Evolutionary conservation across 805 yeast species (phyloP), one percentile per base, ranked within the genome.

Genomic region (Vanderwaltozyma yarrowii): DNA sequence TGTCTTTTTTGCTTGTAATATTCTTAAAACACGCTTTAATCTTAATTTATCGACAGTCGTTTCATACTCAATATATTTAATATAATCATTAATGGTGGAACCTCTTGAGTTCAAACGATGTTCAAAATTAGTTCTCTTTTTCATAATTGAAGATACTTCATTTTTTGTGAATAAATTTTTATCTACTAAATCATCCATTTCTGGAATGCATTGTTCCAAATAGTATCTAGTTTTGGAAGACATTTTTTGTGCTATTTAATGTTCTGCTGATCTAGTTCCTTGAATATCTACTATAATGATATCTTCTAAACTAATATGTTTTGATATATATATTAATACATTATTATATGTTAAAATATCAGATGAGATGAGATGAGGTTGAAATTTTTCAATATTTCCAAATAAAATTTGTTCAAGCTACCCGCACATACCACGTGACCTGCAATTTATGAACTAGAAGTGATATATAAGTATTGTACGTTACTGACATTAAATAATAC

Each of bases 81-180:
- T 56, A 53, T 78, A 94, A 58, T 89, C 97, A 37, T 73, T 64
- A 2, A 85, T 73, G 45, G 73, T 77, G 11, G 88, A 75, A 1
- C 92, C 94, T 60, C 97, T 71, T 31, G 94, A 84, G 32, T 74
- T 73, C 38, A 92, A 74, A 40, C 95, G 65, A 58, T 92, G 95
- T 62, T 92, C 99, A 51, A 87, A 92, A 61, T 88, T 96, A 0
- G 96, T 89, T 64, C 98, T 74, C 55, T 87, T 75, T 63, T 92
- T 79, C 86, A 89, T 85, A 38, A 92, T 80, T 66, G 73, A 70
- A 30, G 80, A 77, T 46, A 87, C 76, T 61, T 92, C 98, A 48
- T 73, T 74, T 49, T 82, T 82, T 30, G 77, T 80, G 59, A 92
- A 92, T 5, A 92, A 67, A 3, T 87, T 87, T 52, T 84, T 80